phyloP scores from a whole-genome alignment of 202 grass and related monocot species.

The Brachypodium distachyon region DNA sequence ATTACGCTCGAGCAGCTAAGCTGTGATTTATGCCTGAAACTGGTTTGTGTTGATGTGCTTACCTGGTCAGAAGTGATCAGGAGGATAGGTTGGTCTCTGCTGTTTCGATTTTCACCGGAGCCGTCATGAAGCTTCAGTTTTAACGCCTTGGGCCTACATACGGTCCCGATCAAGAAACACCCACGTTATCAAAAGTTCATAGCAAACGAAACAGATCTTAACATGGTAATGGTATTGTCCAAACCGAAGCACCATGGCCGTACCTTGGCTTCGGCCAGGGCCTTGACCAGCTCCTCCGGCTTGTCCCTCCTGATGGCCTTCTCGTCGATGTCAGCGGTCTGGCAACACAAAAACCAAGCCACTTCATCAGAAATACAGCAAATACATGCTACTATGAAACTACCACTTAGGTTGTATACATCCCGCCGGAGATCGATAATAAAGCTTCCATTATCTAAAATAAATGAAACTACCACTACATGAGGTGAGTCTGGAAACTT shows the following conservation, averaged over 20 bases:
- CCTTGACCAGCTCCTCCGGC: constrained; percentile 56
- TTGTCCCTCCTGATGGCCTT: constrained; percentile 51
- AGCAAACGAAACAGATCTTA: no score
- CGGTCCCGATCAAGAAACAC: neutral
- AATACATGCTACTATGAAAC: no score
- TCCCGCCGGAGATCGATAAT: no score
- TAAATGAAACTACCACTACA: neutral
- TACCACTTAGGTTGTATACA: no score
- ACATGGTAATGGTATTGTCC: no score
- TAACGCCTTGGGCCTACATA: constrained; percentile 43
- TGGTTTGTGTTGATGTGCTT: neutral
- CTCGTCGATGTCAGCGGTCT: constrained; percentile 67
- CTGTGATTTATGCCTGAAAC: neutral
- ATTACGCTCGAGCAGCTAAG: neutral
- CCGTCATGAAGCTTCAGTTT: constrained; percentile 19
- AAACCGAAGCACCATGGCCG: no score
- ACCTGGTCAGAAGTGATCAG: constrained; percentile 64
- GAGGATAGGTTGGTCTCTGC: constrained; percentile 5
- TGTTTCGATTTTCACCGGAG: neutral
- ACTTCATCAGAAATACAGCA: neutral
- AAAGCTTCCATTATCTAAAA: no score
- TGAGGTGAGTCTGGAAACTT: neutral
- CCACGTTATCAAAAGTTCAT: neutral
- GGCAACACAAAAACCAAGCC: neutral
- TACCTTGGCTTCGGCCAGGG: constrained; percentile 59